These are phyloP conservation scores for Lepidium sativum DNA, from an alignment of 345 rosid genomes.

Conservation along the genomic window DNA sequence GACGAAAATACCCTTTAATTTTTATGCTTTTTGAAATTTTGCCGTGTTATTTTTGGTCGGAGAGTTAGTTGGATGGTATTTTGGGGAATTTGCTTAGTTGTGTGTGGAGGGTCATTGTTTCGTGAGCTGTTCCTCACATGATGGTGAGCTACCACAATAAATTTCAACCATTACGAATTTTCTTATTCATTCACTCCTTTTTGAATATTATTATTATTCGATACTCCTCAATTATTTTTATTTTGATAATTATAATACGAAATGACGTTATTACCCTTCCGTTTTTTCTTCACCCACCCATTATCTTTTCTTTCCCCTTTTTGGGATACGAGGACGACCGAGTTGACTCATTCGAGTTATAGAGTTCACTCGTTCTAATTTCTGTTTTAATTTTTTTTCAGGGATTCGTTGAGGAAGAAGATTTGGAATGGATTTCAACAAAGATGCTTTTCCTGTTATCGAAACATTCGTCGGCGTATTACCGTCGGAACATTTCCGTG, in stretches of 20 bases:
- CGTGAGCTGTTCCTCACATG: constrained; percentile 49
- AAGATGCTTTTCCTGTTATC: constrained; percentile 60
- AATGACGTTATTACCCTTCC: constrained; percentile 20
- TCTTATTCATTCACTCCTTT: not conserved
- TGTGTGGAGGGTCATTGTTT: constrained; percentile 22
- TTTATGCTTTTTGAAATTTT: not conserved
- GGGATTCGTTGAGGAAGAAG: constrained; percentile 59
- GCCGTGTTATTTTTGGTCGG: not conserved
- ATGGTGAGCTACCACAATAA: constrained; percentile 29
- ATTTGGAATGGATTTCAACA: constrained; percentile 76
- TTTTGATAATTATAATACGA: not conserved
- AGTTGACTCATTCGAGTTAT: constrained; percentile 9
- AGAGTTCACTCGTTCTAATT: constrained; percentile 11
- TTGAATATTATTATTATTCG: not conserved
- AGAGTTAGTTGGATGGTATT: constrained; percentile 23
- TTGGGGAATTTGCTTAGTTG: not conserved
- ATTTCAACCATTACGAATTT: constrained; percentile 15
- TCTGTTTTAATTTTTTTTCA: not conserved
- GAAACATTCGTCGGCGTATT: constrained; percentile 46
- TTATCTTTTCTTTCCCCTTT: not conserved
- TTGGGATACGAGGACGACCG: not conserved
- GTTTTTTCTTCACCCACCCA: not conserved
- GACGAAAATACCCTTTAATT: constrained; percentile 32
- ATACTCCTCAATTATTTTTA: not conserved
- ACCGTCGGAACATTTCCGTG: constrained; percentile 12